phyloP scores from a whole-genome alignment of 1,139 yeast genomes.

The Kodamaea plutei region DNA sequence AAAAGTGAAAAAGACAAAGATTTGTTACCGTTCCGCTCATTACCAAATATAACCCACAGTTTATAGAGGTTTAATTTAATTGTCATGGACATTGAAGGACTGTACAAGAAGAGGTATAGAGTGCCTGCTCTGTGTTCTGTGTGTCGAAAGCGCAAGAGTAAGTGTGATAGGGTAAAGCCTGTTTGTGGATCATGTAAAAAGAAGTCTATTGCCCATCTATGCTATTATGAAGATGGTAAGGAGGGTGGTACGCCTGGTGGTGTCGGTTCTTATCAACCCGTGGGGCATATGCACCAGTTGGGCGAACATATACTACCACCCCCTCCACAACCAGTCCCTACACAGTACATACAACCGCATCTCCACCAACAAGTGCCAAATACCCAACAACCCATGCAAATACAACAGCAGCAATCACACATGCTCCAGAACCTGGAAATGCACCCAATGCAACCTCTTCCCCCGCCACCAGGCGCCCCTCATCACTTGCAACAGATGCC shows the following conservation, averaged over 20 bases:
- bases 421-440: background rate
- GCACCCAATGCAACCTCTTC: background rate
- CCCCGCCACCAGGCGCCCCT: background rate
- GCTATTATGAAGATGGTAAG: slow-evolving; percentile 50
- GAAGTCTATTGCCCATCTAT: slow-evolving; percentile 70
- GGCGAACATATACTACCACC: slow-evolving; percentile 10
- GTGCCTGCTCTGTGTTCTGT: slow-evolving; percentile 46
- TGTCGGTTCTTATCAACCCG: background rate
- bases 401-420: background rate
- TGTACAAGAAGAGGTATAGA: slow-evolving; percentile 36
- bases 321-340: slow-evolving; percentile 4
- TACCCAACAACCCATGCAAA: slow-evolving; percentile 1
- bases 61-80: no score
- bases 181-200: slow-evolving; percentile 69
- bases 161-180: slow-evolving; percentile 63
- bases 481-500: slow-evolving; percentile 1
- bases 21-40: no score
- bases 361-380: slow-evolving; percentile 2
- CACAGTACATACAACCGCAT: slow-evolving; percentile 1
- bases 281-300: slow-evolving; percentile 8
- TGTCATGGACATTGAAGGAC: slow-evolving; percentile 5
- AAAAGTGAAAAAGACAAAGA: no score
- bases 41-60: no score
- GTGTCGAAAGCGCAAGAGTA: slow-evolving; percentile 43
- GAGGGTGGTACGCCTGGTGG: slow-evolving; percentile 5